Percentiles rank a stretch among this genome's conserved stretches.
phyloP scores from a whole-genome alignment of 768 basidiomycete species.

The Mycena alexandri region DNA sequence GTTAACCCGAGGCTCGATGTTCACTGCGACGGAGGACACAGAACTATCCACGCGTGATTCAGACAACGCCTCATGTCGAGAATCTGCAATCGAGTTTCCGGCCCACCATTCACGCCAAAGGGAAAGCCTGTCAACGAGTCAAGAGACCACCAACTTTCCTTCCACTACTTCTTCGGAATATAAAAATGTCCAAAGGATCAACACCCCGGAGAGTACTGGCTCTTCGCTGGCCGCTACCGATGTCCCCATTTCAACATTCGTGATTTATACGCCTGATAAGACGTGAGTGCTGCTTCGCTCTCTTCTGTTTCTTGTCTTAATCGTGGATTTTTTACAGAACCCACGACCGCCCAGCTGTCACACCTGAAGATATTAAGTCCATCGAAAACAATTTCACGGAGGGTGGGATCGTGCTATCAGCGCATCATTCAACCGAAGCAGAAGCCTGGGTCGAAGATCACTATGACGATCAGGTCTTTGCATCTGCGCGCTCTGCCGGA shows the following conservation, averaged over 20 bases:
- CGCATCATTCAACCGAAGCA: neutral
- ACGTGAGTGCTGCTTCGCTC: neutral
- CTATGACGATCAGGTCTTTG: slow-evolving; percentile 3
- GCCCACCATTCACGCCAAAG: neutral
- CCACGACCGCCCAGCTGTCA: neutral
- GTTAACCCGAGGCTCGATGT: slow-evolving; percentile 1
- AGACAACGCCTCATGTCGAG: neutral
- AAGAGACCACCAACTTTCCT: neutral
- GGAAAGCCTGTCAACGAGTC: neutral
- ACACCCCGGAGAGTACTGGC: neutral
- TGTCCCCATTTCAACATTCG: slow-evolving; percentile 7
- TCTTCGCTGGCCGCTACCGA: neutral
- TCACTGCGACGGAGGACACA: neutral
- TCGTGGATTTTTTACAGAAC: neutral
- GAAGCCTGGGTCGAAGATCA: slow-evolving; percentile 23
- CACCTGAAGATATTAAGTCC: neutral
- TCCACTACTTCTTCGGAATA: slow-evolving; percentile 7
- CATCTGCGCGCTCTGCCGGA: slow-evolving; percentile 5
- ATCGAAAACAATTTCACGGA: slow-evolving; percentile 8
- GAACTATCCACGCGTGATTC: neutral
- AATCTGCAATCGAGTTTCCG: neutral
- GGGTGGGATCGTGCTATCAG: slow-evolving; percentile 1
- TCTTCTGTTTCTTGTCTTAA: neutral
- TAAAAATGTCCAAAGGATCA: neutral
- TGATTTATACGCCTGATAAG: slow-evolving; percentile 10